These are phyloP conservation scores for Arabidopsis arenosa DNA, from an alignment of 345 rosid species.

Conservation along the genomic window DNA sequence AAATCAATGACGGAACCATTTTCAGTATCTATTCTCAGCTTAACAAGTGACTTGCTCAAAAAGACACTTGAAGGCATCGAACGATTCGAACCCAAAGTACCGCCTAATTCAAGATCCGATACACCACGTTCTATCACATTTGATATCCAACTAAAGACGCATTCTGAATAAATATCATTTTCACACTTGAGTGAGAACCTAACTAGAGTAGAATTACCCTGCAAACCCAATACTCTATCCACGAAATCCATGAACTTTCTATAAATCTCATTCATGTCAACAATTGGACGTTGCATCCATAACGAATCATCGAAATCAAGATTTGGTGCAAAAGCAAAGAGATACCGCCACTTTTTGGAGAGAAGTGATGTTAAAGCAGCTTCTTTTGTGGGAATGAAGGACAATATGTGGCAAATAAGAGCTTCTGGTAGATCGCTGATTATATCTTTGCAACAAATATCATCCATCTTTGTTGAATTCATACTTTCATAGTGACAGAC, in stretches of 20 bases:
- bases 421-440: constrained; percentile 11
- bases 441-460: background rate
- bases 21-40: background rate
- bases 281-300: background rate
- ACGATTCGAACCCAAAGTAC: background rate
- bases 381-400: constrained; percentile 1
- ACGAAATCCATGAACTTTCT: background rate
- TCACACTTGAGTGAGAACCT: background rate
- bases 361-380: constrained; percentile 28
- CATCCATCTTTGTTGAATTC: background rate
- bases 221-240: background rate
- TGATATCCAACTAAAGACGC: background rate
- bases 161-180: background rate
- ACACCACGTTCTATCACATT: background rate
- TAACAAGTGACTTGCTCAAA: background rate
- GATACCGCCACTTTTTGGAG: constrained; percentile 5
- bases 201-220: background rate
- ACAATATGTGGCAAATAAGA: constrained; percentile 10
- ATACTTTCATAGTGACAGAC: background rate
- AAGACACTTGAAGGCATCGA: background rate
- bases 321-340: background rate
- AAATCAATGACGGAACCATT: background rate
- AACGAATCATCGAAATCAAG: constrained; percentile 26
- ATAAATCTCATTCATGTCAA: background rate
- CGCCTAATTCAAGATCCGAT: background rate